Conservation (phyloP, 257 asterid genomes). For the Handroanthus guayacan region DNA sequence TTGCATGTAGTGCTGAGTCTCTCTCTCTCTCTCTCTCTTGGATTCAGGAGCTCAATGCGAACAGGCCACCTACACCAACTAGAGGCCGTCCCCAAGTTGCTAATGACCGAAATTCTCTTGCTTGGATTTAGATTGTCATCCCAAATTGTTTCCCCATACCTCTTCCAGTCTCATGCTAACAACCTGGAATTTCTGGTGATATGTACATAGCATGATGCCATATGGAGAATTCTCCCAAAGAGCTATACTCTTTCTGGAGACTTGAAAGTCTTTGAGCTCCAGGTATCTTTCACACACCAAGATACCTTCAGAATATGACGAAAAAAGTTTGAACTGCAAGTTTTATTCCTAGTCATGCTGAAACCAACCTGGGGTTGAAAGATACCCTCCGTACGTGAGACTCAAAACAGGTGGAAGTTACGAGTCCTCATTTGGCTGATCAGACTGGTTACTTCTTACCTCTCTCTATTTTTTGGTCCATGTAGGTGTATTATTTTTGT, state of each 20-base stretch:
- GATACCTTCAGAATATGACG: slow-evolving; percentile 37
- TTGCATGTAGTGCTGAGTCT: slow-evolving; percentile 16
- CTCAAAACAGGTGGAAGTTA: slow-evolving; percentile 44
- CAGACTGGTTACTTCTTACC: slow-evolving; percentile 40
- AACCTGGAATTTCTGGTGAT: slow-evolving; percentile 63
- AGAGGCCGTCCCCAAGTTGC: slow-evolving; percentile 97
- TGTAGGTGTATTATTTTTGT: slow-evolving; percentile 53
- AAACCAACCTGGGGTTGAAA: slow-evolving; percentile 37
- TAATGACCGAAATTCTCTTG: slow-evolving; percentile 90
- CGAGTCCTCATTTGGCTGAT: slow-evolving; percentile 35
- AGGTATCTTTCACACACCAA: slow-evolving; percentile 32
- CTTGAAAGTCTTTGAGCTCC: slow-evolving; percentile 36
- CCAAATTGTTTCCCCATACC: slow-evolving; percentile 50
- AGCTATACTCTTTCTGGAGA: slow-evolving; percentile 36
- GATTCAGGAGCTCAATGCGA: slow-evolving; percentile 90
- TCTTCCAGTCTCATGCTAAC: slow-evolving; percentile 63
- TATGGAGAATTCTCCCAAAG: slow-evolving; percentile 38
- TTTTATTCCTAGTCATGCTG: slow-evolving; percentile 23
- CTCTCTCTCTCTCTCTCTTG: slow-evolving; percentile 12
- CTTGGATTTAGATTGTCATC: slow-evolving; percentile 77
- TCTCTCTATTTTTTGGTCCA: slow-evolving; percentile 33
- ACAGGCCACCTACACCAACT: slow-evolving; percentile 97
- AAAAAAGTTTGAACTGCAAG: slow-evolving; percentile 30
- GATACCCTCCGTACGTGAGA: slow-evolving; percentile 47
- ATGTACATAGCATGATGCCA: slow-evolving; percentile 65